Evolutionary conservation across 139 green algal species (phyloP), one percentile per base, ranked within the genome.

Genomic region (Marvania coccoides): DNA sequence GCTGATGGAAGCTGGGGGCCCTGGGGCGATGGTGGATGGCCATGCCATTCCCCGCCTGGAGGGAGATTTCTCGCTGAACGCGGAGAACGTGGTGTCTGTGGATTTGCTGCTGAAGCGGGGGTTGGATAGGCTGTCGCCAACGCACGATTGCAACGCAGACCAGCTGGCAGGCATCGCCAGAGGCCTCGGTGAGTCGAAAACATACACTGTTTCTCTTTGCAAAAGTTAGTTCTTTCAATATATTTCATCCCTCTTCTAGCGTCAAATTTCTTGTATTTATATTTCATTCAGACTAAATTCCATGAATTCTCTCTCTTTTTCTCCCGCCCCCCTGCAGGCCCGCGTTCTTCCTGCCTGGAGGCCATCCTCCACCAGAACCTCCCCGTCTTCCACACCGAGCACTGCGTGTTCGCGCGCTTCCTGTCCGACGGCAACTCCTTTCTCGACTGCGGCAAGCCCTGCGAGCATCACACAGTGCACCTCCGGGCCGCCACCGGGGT

Each of bases 361-460:
- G 74, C 76, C 2, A 75, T 96, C 8, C 30, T 90, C 34, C 86
- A 94, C 65, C 78, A 88, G 63, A 87, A 96, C 75, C 67, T 96
- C 29, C 86, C 89, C 58, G 88, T 94, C 70, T 94, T 96, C 71
- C 87, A 96, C 78, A 93, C 87, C 3, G 86, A 93, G 78, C 86
- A 93, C 80, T 94, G 89, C 67, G 85, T 91, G 10, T 94, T 91
- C 54, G 84, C 74, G 57, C 84, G 83, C 60, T 94, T 93, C 73
- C 74, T 96, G 15, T 88, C 77, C 23, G 38, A 67, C 29, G 88
- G 88, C 58, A 86, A 88, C 73, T 72, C 34, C 33, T 91, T 87
- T 63, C 54, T 67, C 33, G 87, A 96, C 69, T 90, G 88, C 72
- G 89, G 89, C 12, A 85, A 91, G 57, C 89, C 89, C 33, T 96